phyloP scores from a whole-genome alignment of 768 basidiomycete species.

The Pulveroboletus ravenelii region DNA sequence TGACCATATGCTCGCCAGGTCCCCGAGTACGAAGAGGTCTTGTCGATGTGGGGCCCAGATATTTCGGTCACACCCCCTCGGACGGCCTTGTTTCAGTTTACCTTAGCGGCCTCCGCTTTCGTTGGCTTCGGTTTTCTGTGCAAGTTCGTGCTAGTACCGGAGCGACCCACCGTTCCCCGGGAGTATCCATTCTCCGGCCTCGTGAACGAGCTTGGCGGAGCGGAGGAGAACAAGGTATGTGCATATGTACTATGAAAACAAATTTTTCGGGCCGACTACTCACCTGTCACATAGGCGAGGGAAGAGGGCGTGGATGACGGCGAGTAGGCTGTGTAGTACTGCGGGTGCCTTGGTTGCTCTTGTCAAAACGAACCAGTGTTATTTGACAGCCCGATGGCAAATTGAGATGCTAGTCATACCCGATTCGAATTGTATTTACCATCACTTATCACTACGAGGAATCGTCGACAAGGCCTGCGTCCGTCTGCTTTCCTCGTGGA shows the following conservation, averaged over 20 bases:
- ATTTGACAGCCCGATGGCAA: background rate
- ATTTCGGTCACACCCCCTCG: constrained; percentile 55
- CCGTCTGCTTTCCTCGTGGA: constrained; percentile 36
- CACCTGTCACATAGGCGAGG: constrained; percentile 31
- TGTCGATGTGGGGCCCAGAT: constrained; percentile 89
- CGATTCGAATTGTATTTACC: background rate
- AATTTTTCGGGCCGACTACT: background rate
- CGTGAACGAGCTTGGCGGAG: constrained; percentile 70
- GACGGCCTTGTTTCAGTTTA: constrained; percentile 61
- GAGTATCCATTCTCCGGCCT: constrained; percentile 76
- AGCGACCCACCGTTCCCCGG: constrained; percentile 62
- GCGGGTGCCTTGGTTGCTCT: background rate
- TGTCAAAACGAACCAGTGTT: background rate
- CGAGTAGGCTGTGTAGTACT: constrained; percentile 26
- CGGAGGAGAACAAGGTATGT: constrained; percentile 75
- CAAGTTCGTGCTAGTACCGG: constrained; percentile 52
- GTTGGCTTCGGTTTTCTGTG: constrained; percentile 56
- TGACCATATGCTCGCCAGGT: constrained; percentile 41
- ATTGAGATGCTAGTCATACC: background rate
- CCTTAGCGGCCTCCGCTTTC: constrained; percentile 58
- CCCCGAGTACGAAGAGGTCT: constrained; percentile 74
- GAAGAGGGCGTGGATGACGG: constrained; percentile 30
- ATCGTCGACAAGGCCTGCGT: constrained; percentile 9
- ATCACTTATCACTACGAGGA: background rate
- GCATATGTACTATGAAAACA: background rate